Base-by-base conservation (phyloP, 2,329 filamentous ascomycete genomes). In the Colletotrichum incanum region DNA sequence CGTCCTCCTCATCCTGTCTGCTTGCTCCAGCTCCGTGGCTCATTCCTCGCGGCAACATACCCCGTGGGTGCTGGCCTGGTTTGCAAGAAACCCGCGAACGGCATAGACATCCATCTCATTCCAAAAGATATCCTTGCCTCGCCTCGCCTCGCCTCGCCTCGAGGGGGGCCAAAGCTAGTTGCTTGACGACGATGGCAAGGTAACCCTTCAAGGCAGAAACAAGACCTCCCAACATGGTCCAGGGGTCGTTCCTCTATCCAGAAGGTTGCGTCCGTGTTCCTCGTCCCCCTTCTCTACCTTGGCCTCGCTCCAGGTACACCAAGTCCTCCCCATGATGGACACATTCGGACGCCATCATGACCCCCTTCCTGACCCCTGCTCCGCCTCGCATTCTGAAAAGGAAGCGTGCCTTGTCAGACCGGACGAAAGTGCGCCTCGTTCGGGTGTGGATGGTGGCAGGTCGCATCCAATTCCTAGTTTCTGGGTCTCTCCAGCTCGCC, bases 351-450 rank as follows among this genome's bases (percentile, higher is more conserved):
- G 28, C n/a, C 59, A 69, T 72, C 65, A 26, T 49, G 69, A 59
- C 58, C 58, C 47, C 39, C 39, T 23, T 37, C 54, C 20, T 45
- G 45, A 45, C 54, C 71, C 71, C 58, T 73, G 71, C 71, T 28
- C 52, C 43, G 61, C 67, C 71, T 63, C 54, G 71, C 71, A 45
- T 66, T 62, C 62, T 56, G 67, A 70, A 49, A 70, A 71, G 61
- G 55, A 67, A 73, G 41, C 71, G 45, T 67, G 43, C 71, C 71
- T 73, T 67, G 71, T 71, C 67, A 73, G 55, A 71, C 71, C 67
- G 61, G 55, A 71, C 39, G 54, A 47, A 34, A 62, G 49, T 71
- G 67, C 61, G 71, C 71, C 71, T 73, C 71, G 55, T 67, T 56
- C 61, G 49, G 55, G 41, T 58, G 56, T 65, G 70, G 54, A 65